phyloP scores from a whole-genome alignment of 2,329 filamentous ascomycete species.

The Amauroascus niger region DNA sequence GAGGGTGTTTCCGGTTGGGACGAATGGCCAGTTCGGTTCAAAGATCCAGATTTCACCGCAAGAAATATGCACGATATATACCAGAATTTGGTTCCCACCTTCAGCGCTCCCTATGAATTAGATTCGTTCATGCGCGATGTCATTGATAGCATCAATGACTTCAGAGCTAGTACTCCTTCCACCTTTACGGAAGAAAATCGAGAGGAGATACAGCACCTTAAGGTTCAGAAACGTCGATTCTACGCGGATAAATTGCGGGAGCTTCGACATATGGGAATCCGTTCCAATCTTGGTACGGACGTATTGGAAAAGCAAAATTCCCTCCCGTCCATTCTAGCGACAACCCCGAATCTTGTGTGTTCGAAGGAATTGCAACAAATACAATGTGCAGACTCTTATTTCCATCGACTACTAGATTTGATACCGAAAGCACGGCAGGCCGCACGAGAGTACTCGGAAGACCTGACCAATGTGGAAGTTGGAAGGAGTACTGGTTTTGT shows the following conservation, averaged over 20 bases:
- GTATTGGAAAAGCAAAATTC: slow-evolving; percentile 64
- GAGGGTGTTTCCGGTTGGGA: slow-evolving; percentile 27
- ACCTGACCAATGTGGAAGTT: slow-evolving; percentile 72
- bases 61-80: slow-evolving; percentile 63
- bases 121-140: slow-evolving; percentile 61
- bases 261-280: slow-evolving; percentile 80
- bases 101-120: slow-evolving; percentile 52
- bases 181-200: slow-evolving; percentile 82
- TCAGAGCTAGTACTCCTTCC: slow-evolving; percentile 74
- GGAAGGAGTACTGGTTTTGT: slow-evolving; percentile 69
- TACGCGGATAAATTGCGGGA: slow-evolving; percentile 80
- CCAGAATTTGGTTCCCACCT: slow-evolving; percentile 41
- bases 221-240: slow-evolving; percentile 77
- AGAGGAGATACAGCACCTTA: slow-evolving; percentile 72
- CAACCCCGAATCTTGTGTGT: slow-evolving; percentile 36
- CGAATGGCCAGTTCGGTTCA: slow-evolving; percentile 54
- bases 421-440: slow-evolving; percentile 58
- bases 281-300: slow-evolving; percentile 67
- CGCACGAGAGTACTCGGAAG: slow-evolving; percentile 66
- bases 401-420: slow-evolving; percentile 69
- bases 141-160: slow-evolving; percentile 56
- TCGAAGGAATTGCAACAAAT: slow-evolving; percentile 18
- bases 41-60: slow-evolving; percentile 59
- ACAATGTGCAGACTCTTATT: slow-evolving; percentile 56
- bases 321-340: slow-evolving; percentile 58